These are phyloP conservation scores for Leishmania mexicana DNA, from an alignment of 208 protist species.

Conservation along the genomic window DNA sequence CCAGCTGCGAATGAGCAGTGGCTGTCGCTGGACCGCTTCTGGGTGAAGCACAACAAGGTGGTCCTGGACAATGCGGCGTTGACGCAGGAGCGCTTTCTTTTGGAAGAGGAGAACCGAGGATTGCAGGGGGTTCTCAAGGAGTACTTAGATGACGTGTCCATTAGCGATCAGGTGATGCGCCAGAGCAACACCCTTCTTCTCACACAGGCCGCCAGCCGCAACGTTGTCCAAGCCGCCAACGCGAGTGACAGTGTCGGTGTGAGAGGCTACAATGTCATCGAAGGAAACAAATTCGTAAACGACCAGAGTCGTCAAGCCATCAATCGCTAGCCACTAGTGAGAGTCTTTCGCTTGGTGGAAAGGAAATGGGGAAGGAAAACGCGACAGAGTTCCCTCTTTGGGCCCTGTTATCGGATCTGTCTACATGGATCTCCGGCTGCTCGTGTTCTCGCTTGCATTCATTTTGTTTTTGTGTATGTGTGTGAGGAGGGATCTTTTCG, in stretches of 20 bases:
- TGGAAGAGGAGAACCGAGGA: constrained; percentile 91
- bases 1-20: constrained; percentile 71
- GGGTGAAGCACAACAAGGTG: constrained; percentile 96
- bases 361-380: neutral
- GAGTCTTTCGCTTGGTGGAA: neutral
- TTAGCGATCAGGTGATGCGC: constrained; percentile 93
- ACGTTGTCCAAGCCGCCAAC: constrained; percentile 70
- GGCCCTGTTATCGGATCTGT: neutral
- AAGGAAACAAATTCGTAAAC: constrained; percentile 81
- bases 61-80: constrained; percentile 95
- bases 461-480: neutral
- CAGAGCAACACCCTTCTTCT: constrained; percentile 61
- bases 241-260: constrained; percentile 1
- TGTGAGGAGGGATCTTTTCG: neutral
- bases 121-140: constrained; percentile 92
- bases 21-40: constrained; percentile 94
- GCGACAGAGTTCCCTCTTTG: neutral
- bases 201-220: constrained; percentile 39
- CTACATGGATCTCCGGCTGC: neutral
- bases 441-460: neutral
- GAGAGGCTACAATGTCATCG: constrained; percentile 64
- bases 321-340: constrained; percentile 22
- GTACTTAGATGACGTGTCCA: constrained; percentile 96
- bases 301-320: constrained; percentile 61
- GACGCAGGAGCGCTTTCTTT: constrained; percentile 83